Evolutionary conservation across 2,329 filamentous ascomycete species (phyloP).

Genomic region (Aspergillus sp.): DNA sequence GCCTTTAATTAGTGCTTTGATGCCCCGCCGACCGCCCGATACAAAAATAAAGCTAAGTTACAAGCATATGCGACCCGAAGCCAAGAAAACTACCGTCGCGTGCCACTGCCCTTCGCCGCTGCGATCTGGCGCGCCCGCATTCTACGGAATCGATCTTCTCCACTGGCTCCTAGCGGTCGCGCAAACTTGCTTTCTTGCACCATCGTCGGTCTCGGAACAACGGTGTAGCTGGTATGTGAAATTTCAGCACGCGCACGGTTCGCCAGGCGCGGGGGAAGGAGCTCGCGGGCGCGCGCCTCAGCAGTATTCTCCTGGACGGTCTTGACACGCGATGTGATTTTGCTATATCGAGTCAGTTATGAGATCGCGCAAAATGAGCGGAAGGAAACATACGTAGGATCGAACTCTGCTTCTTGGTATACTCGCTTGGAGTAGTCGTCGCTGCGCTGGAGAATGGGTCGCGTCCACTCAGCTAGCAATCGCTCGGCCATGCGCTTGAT

Average conservation of each 20-base stretch:
- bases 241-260: constrained; percentile 61
- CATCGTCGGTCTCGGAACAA: constrained; percentile 61
- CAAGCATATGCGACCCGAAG: constrained; percentile 8
- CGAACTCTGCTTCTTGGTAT: constrained; percentile 58
- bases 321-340: constrained; percentile 35
- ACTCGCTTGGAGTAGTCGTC: constrained; percentile 90
- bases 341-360: constrained; percentile 25
- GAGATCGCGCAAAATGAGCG: not conserved
- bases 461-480: constrained; percentile 91
- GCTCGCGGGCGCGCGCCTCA: constrained; percentile 52
- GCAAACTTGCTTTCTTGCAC: constrained; percentile 47
- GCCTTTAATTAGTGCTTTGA: not conserved
- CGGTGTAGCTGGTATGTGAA: constrained; percentile 60
- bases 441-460: constrained; percentile 88
- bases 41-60: constrained; percentile 1
- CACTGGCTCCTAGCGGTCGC: constrained; percentile 46
- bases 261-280: constrained; percentile 53
- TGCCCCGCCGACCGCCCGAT: constrained; percentile 4
- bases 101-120: constrained; percentile 42
- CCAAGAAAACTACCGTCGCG: constrained; percentile 31
- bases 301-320: constrained; percentile 43
- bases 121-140: constrained; percentile 51
- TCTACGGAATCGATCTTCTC: constrained; percentile 49
- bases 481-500: constrained; percentile 95
- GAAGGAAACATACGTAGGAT: constrained; percentile 49